These are phyloP conservation scores for Amauroascus niger DNA, from an alignment of 2,329 filamentous ascomycete genomes.

Conservation along the genomic window DNA sequence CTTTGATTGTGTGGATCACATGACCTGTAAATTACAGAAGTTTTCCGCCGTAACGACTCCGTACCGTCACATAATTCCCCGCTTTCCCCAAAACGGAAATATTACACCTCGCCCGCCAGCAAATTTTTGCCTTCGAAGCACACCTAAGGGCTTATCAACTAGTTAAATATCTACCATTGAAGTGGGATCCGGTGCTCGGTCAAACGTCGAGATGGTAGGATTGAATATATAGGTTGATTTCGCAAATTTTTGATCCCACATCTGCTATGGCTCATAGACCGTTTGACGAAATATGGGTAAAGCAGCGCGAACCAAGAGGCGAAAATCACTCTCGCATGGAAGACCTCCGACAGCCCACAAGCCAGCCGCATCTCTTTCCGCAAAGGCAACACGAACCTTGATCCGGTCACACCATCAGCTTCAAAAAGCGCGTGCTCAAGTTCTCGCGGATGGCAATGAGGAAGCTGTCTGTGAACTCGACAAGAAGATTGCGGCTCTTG, in stretches of 20 bases:
- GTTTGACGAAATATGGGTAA: constrained; percentile 19
- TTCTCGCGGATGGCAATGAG: constrained; percentile 39
- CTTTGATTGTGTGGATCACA: constrained; percentile 18
- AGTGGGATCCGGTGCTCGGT: background rate
- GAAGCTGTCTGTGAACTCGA: constrained; percentile 37
- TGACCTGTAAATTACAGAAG: constrained; percentile 8
- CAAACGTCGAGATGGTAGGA: background rate
- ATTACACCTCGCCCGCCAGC: background rate
- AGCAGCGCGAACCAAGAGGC: constrained; percentile 24
- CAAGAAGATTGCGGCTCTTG: constrained; percentile 45
- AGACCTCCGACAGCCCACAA: constrained; percentile 37
- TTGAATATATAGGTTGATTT: background rate
- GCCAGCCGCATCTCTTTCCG: constrained; percentile 39
- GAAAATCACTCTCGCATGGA: constrained; percentile 35
- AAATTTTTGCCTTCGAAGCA: background rate
- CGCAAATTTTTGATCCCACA: background rate
- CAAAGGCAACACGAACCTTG: constrained; percentile 48
- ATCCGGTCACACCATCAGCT: constrained; percentile 53
- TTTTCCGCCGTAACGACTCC: too few relatives aligned
- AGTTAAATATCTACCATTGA: too few relatives aligned
- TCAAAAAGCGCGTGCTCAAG: constrained; percentile 47
- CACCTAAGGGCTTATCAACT: too few relatives aligned
- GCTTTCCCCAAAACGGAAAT: constrained; percentile 11
- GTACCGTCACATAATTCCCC: constrained; percentile 1
- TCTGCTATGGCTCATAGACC: background rate